Percentiles rank a stretch among this genome's conserved stretches.
These are phyloP conservation scores for Sicyos edulis DNA, from an alignment of 306 rosid genomes.

Conservation along the genomic window DNA sequence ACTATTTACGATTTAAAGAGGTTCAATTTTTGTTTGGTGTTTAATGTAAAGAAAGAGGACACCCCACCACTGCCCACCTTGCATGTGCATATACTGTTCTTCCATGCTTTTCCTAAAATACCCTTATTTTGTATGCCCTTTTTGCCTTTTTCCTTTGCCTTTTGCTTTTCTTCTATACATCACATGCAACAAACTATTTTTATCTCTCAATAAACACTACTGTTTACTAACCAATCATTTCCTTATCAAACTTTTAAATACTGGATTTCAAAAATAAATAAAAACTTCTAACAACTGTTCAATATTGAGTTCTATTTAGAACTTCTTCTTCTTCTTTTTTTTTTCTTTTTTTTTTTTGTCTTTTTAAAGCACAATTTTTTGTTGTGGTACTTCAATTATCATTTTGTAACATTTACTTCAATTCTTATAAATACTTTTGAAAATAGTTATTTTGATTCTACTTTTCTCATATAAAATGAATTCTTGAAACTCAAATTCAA, in stretches of 20 bases:
- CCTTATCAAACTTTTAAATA: not conserved
- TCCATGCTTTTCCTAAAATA: not conserved
- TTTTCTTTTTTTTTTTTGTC: no score
- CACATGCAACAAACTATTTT: slow-evolving; percentile 3
- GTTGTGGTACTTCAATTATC: not conserved
- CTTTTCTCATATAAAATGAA: not conserved
- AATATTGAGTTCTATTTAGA: no score
- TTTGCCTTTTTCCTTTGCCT: not conserved
- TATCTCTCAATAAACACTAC: not conserved
- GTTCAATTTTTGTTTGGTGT: no score
- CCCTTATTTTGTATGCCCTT: not conserved
- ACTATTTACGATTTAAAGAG: no score
- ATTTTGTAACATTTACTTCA: no score
- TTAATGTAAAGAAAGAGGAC: not conserved
- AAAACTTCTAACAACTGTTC: not conserved
- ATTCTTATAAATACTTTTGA: no score
- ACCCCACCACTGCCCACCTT: not conserved
- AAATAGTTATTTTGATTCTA: not conserved
- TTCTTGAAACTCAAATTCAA: not conserved
- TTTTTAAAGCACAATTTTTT: no score
- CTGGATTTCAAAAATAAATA: no score
- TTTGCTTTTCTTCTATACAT: slow-evolving; percentile 1
- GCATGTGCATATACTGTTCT: slow-evolving; percentile 4
- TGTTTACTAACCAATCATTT: not conserved
- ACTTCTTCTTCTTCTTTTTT: no score